Evolutionary conservation across 2,329 filamentous ascomycete genomes (phyloP), one percentile per base, ranked within the genome.

Genomic region (Hypoxylon sp.): DNA sequence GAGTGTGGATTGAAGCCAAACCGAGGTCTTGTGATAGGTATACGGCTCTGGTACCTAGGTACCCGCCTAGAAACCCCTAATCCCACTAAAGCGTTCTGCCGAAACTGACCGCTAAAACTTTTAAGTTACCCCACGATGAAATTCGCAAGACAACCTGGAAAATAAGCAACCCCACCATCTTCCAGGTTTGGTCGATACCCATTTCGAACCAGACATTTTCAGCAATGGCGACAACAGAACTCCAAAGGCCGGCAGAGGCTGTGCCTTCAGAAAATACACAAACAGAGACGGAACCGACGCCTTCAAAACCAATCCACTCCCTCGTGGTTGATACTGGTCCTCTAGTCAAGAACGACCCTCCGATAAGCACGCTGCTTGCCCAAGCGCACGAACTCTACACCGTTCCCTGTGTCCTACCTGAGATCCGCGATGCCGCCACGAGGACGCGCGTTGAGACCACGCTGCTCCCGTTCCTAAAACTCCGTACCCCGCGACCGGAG

Each of bases 271-370:
- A 10, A 54, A 44, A 44, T 22, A 17, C 30, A 30, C 55, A 56
- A 14, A 8, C 37, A 42, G 63, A 61, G 13, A 10, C 27, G 30
- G 51, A 66, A 11, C 8, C 63, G 25, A 51, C 69, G 14, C 56
- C 62, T 5, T 65, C 68, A 13, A 73, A 97, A 95, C 87, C 91
- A 0, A 89, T 97, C 55, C 90, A 97, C 82, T 92, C 91, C 60
- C 89, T 98, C 57, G 88, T 98, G 30, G 87, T 99, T 73, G 96
- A 99, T 78, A 92, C 96, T 2, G 95, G 95, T 27, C 94, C 95
- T 6, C 90, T 99, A 68, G 95, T 99, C 80, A 95, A 95, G 79
- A 98, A 98, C 82, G 91, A 96, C 72, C 94, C 95, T 11, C 85
- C 93, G 10, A 89, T 96, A 25, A 97, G 93, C 50, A 93, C 92